Evolutionary conservation across 257 asterid species (phyloP), one percentile per base, ranked within the genome.

Genomic region (Petunia secreta): DNA sequence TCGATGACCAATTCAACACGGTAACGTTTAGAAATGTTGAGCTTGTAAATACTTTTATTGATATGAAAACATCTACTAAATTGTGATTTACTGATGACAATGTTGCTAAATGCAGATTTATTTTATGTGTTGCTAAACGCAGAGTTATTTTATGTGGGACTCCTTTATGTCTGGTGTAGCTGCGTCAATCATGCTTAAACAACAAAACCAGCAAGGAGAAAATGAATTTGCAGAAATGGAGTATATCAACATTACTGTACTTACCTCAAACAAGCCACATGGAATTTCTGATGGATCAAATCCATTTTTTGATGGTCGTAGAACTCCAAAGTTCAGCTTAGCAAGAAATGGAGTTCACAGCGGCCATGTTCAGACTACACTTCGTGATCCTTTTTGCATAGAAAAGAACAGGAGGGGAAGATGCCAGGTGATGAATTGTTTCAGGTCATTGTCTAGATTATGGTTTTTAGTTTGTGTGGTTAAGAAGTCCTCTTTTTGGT

Each of bases 91-190:
- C 84, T 57, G 81, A 75, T 57, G 74, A 78, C 37, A 50, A 44
- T 63, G 41, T 80, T 40, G 59, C 78, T 82, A 76, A 13, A 37
- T 84, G 90, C 77, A 71, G 77, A 71, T 71, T 71, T 71, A 50
- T 71, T 48, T 71, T 71, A 44, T 71, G 77, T 71, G 53, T 48
- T 71, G 77, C 62, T 71, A 71, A 71, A 71, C 77, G 77, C 97
- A 94, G 98, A 89, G 93, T 85, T 93, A 89, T 84, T 94, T 87
- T 77, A 91, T 93, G 97, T 91, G 98, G 98, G 98, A 94, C 67
- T 89, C 98, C 2, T 91, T 94, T 77, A 67, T 88, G 63, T 82
- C 97, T 2, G 96, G 98, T 25, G 94, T 94, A 77, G 97, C 98
- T 13, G 87, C 98, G 82, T 94, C 98, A 15, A 92, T 89, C 13